Evolutionary conservation across 805 yeast species (phyloP), one percentile per base, ranked within the genome.

Genomic region (Ogataea parapolymorpha): DNA sequence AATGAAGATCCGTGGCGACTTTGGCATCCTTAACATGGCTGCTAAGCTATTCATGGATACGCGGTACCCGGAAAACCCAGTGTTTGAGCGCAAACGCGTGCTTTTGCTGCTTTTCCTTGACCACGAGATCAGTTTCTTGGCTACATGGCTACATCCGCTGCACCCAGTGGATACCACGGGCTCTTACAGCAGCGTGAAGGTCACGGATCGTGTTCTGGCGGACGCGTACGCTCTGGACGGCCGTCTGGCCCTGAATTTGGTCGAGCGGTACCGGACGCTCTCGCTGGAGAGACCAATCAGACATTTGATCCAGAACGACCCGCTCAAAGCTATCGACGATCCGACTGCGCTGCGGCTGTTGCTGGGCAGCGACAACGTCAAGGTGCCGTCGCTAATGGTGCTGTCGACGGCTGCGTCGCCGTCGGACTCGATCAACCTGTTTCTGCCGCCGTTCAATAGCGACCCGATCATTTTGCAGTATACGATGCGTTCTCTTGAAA

Each of bases 401-500:
- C 79, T 80, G 55, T 90, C 95, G 95, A 71, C 72, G 15, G 79
- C 88, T 0, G 75, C 82, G 20, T 71, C 86, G 11, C 98, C 98
- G 3, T 71, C 91, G 35, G 89, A 85, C 54, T 80, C 95, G 1
- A 88, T 93, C 52, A 85, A 84, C 44, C 70, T 87, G 51, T 87
- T 93, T 58, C 68, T 84, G 50, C 95, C 95, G 3, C 81, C 82
- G 9, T 79, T 74, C 58, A 81, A 82, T 25, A 65, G 65, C 24
- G 77, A 85, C 54, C 79, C 93, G 0, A 74, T 68, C 51, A 69
- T 87, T 16, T 65, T 87, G 44, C 99, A 93, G 63, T 93, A 82
- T 58, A 83, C 95, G 11, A 84, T 91, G 84, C 74, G 95, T 52
- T 85, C 97, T 0, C 67, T 93, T 48, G 96, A 89, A 60, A 73